Evolutionary conservation across 352 stramenopile genomes (phyloP).

Genomic region (Globisporangium cylindrosporum): DNA sequence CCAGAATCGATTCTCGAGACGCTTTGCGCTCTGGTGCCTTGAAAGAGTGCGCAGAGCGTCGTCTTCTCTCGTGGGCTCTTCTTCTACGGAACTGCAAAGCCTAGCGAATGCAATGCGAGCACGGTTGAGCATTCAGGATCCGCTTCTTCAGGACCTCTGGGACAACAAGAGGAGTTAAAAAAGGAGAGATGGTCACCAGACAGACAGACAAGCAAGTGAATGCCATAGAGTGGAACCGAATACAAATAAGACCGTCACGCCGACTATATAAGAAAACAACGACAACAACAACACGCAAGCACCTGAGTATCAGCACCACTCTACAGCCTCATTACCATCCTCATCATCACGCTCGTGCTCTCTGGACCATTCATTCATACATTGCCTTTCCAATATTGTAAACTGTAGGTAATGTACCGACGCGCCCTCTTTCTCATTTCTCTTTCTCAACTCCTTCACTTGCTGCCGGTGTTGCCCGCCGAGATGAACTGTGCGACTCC

Average conservation of each 20-base stretch:
- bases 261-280: not conserved
- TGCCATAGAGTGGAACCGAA: not conserved
- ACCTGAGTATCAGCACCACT: not conserved
- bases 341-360: not conserved
- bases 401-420: not conserved
- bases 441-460: not conserved
- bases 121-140: conserved; percentile 13
- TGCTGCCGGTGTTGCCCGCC: conserved; percentile 12
- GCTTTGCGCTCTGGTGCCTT: conserved; percentile 55
- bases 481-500: conserved; percentile 59
- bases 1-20: conserved; percentile 35
- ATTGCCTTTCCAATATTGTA: not conserved
- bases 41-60: conserved; percentile 10
- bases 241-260: not conserved
- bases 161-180: not conserved
- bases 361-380: not conserved
- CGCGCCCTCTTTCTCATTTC: not conserved
- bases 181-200: not conserved
- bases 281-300: not conserved
- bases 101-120: conserved; percentile 10
- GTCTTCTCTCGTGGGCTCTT: not conserved
- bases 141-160: conserved; percentile 19
- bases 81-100: not conserved
- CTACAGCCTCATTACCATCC: not conserved
- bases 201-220: not conserved